phyloP scores from a whole-genome alignment of 2,329 filamentous ascomycete genomes.

The Cyphellophora europaea region DNA sequence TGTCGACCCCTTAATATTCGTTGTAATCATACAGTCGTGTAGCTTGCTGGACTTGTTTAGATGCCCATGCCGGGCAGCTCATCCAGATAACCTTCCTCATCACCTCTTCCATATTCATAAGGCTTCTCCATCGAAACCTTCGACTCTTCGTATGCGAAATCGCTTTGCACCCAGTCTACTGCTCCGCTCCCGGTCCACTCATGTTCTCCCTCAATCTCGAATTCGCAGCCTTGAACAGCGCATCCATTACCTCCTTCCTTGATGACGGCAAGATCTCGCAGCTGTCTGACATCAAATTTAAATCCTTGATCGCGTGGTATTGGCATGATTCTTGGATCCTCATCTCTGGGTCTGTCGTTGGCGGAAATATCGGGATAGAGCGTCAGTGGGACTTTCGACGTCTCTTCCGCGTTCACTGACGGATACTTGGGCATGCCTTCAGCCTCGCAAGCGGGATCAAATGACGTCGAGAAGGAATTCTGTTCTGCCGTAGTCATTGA shows the following conservation, averaged over 20 bases:
- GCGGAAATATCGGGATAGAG: conserved; percentile 6
- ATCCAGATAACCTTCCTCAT: conserved; percentile 12
- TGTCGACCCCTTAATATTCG: no score
- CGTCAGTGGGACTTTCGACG: conserved; percentile 8
- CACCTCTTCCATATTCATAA: conserved; percentile 10
- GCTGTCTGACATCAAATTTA: conserved; percentile 16
- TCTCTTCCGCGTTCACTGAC: background rate
- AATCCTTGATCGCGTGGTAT: conserved; percentile 12
- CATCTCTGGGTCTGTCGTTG: conserved; percentile 9
- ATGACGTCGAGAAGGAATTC: no score
- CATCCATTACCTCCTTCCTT: conserved; percentile 19
- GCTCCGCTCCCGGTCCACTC: conserved; percentile 17
- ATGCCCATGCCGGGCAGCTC: conserved; percentile 12
- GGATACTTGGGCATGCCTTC: background rate
- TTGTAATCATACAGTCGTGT: no score
- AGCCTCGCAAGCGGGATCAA: no score
- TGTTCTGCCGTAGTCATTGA: no score
- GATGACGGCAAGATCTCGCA: conserved; percentile 16
- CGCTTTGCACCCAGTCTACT: conserved; percentile 11
- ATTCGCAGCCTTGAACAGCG: conserved; percentile 13
- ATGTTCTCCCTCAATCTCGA: conserved; percentile 12
- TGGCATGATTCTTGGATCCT: conserved; percentile 14
- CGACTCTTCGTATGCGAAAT: background rate
- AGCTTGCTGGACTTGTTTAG: no score
- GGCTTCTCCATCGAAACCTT: conserved; percentile 3